Evolutionary conservation across 1,139 yeast genomes (phyloP).

Genomic region (Hyphopichia buzzinii): DNA sequence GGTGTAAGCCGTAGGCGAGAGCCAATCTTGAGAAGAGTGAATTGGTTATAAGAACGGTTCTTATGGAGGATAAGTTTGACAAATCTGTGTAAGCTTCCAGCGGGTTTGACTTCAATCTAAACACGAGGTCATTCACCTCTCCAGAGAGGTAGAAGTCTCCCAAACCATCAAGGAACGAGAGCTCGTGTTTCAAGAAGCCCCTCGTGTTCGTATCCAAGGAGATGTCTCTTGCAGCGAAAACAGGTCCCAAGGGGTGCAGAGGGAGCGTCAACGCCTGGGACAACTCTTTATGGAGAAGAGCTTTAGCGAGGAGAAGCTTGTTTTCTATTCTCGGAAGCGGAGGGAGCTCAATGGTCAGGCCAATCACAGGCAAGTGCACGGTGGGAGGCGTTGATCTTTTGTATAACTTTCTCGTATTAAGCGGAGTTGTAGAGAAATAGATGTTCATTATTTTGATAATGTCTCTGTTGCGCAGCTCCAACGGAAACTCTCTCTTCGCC

Average conservation of each 20-base stretch:
- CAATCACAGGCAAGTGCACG: constrained; percentile 23
- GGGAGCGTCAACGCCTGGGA: constrained; percentile 32
- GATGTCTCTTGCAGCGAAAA: constrained; percentile 16
- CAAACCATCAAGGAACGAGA: constrained; percentile 44
- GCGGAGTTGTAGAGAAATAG: constrained; percentile 23
- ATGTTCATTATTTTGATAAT: constrained; percentile 10
- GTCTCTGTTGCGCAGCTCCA: constrained; percentile 11
- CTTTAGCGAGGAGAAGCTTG: constrained; percentile 31
- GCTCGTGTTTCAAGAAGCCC: constrained; percentile 30
- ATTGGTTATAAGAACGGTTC: constrained; percentile 40
- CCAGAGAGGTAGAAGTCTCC: constrained; percentile 44
- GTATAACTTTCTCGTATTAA: constrained; percentile 22
- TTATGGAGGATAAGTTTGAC: constrained; percentile 11
- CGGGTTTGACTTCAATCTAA: constrained; percentile 7
- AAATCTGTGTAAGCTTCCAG: not conserved
- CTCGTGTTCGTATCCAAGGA: constrained; percentile 21
- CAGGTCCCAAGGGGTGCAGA: constrained; percentile 28
- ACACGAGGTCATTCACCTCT: constrained; percentile 38
- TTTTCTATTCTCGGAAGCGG: constrained; percentile 34
- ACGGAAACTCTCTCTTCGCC: constrained; percentile 6
- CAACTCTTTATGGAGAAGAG: constrained; percentile 42
- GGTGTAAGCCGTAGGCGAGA: constrained; percentile 34
- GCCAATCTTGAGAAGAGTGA: constrained; percentile 39
- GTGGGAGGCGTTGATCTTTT: constrained; percentile 19
- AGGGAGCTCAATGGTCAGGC: constrained; percentile 28